Conservation (phyloP, 176 grass and related monocot genomes). For the Aegilops umbellulata region DNA sequence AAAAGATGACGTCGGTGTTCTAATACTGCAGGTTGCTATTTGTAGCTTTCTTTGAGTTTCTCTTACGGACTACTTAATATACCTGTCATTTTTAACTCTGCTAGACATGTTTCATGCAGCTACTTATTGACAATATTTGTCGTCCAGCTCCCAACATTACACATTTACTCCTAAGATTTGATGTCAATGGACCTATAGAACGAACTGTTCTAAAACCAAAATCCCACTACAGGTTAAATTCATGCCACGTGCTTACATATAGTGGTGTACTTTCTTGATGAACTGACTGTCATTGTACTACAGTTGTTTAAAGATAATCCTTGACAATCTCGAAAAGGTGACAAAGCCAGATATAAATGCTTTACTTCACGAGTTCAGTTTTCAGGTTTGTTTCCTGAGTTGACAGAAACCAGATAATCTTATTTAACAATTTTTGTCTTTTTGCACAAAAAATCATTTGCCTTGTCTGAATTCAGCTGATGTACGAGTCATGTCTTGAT, state of each 20-base stretch:
- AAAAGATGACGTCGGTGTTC: conserved; percentile 79
- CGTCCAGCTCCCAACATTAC: conserved; percentile 82
- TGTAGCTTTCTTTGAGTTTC: conserved; percentile 24
- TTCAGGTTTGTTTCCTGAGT: conserved; percentile 61
- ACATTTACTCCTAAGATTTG: conserved; percentile 91
- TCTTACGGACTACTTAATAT: not conserved
- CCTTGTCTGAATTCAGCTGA: conserved; percentile 56
- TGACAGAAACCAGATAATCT: not conserved
- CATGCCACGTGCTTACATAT: conserved; percentile 18
- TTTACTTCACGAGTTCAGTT: conserved; percentile 87
- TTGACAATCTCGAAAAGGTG: conserved; percentile 92
- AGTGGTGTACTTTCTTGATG: conserved; percentile 21
- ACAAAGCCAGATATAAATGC: conserved; percentile 77
- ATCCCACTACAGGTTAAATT: conserved; percentile 83
- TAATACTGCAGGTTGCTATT: conserved; percentile 81
- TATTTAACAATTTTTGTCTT: conserved; percentile 2
- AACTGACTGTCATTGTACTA: conserved; percentile 33
- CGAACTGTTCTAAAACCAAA: conserved; percentile 79
- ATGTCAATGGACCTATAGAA: conserved; percentile 76
- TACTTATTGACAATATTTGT: conserved; percentile 92
- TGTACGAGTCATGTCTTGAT: conserved; percentile 77
- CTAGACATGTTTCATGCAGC: conserved; percentile 46
- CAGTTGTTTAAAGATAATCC: conserved; percentile 96
- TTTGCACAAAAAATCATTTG: conserved; percentile 14
- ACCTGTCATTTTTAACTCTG: conserved; percentile 15